Conservation (phyloP, 257 asterid genomes). For the Ligustrum vulgare region DNA sequence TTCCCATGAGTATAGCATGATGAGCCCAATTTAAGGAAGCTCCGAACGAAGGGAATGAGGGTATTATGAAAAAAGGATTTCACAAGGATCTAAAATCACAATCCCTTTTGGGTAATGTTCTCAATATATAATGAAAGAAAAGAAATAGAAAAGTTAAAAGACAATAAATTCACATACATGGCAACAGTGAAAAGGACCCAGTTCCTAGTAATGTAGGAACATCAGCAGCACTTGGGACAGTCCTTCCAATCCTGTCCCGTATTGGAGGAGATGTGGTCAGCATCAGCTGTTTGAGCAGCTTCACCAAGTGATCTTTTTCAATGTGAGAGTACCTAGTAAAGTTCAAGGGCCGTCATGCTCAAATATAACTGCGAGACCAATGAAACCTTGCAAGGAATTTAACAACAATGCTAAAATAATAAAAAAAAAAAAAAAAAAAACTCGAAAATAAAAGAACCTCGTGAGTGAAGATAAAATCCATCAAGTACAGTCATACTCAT, state of each 20-base stretch:
- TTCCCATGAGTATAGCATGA: constrained; percentile 14
- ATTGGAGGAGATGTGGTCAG: constrained; percentile 64
- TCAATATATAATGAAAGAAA: not conserved
- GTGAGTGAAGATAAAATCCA: constrained; percentile 12
- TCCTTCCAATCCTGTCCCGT: constrained; percentile 46
- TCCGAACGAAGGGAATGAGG: constrained; percentile 7
- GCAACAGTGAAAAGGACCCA: constrained; percentile 76
- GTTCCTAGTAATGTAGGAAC: constrained; percentile 96
- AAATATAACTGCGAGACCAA: constrained; percentile 11
- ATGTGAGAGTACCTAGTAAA: constrained; percentile 78
- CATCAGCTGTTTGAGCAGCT: constrained; percentile 80
- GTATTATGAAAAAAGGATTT: constrained; percentile 15
- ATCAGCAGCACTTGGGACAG: constrained; percentile 76
- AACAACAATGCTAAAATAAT: not conserved
- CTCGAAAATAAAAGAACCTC: not conserved
- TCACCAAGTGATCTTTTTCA: constrained; percentile 74
- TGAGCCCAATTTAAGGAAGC: constrained; percentile 17
- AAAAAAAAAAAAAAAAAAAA: not conserved
- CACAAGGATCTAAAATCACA: constrained; percentile 22
- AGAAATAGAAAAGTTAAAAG: constrained; percentile 16
- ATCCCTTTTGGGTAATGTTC: constrained; percentile 5
- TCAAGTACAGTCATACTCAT: constrained; percentile 10
- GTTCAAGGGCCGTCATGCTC: constrained; percentile 14
- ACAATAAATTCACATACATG: constrained; percentile 48
- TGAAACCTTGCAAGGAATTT: constrained; percentile 2